Conservation (phyloP, 176 grass and related monocot genomes). For the Cymbopogon citratus region DNA sequence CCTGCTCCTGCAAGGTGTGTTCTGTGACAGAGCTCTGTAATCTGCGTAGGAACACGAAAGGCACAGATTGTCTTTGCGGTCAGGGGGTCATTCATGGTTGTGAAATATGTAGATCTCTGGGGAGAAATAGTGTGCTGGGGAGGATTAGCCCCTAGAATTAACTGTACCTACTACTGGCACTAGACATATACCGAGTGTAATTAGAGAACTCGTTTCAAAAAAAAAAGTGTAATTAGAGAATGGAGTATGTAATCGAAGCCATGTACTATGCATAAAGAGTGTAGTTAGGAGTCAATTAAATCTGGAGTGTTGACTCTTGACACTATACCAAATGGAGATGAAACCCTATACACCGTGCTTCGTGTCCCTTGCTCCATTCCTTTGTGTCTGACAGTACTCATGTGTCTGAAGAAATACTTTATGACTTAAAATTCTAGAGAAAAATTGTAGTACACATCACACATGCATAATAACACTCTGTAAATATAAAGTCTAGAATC, state of each 20-base stretch:
- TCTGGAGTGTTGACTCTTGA: not conserved
- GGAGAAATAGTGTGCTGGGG: not conserved
- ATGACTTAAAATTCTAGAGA: not conserved
- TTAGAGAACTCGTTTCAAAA: no score
- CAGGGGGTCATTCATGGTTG: not conserved
- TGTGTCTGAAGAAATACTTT: not conserved
- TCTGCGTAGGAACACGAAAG: not conserved
- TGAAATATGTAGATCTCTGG: not conserved
- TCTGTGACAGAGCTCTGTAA: not conserved
- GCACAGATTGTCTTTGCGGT: not conserved
- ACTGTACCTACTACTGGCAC: conserved; percentile 1
- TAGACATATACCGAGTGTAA: not conserved
- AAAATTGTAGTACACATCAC: not conserved
- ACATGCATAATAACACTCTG: not conserved
- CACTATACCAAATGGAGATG: not conserved
- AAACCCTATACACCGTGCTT: not conserved
- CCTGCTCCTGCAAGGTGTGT: not conserved
- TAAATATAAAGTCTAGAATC: not conserved
- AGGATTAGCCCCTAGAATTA: not conserved
- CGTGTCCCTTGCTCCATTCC: not conserved
- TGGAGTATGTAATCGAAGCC: not conserved
- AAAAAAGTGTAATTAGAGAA: conserved; percentile 20
- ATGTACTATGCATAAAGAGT: not conserved
- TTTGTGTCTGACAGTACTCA: not conserved
- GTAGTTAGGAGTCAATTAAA: not conserved